Evolutionary conservation across 345 rosid genomes (phyloP), one percentile per base, ranked within the genome.

Genomic region (Garcia nutans): DNA sequence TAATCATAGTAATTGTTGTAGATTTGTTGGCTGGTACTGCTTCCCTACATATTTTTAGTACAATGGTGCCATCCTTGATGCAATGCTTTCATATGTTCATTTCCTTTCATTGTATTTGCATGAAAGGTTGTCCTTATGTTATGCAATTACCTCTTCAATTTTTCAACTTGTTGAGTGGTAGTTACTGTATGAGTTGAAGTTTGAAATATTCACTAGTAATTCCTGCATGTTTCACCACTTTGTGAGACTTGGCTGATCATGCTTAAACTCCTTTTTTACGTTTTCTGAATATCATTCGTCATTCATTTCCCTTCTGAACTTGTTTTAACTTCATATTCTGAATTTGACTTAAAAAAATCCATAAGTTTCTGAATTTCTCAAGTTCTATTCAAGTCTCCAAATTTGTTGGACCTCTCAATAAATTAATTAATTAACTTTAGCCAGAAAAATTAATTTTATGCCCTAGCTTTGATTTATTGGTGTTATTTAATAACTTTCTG

Each of bases 281-380:
- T 22, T 60, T 68, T 76, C 2, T 47, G 6, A 37, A 24, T 31
- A n/a, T 62, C 56, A 13, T 54, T 76, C 26, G 59, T n/a, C 67
- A n/a, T 37, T n/a, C n/a, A 64, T 64, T 47, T 65, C 24, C 61
- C 47, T 65, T 33, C 7, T 47, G 56, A 24, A 59, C 68, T 61
- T 75, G 75, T 23, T 80, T 76, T 72, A 33, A 57, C 56, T 61
- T 77, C 17, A 68, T 67, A 68, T 65, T 65, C 69, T 77, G 49
- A 68, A 68, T 80, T 78, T 54, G 23, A 74, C 71, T 67, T 76
- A n/a, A n/a, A n/a, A n/a, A n/a, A n/a, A n/a, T n/a, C n/a, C n/a
- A n/a, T n/a, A n/a, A n/a, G n/a, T n/a, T n/a, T n/a, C n/a, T n/a
- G n/a, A n/a, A n/a, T n/a, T n/a, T n/a, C n/a, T n/a, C n/a, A n/a